Evolutionary conservation across 2,329 filamentous ascomycete species (phyloP).

Genomic region (Microascus cirrosus): DNA sequence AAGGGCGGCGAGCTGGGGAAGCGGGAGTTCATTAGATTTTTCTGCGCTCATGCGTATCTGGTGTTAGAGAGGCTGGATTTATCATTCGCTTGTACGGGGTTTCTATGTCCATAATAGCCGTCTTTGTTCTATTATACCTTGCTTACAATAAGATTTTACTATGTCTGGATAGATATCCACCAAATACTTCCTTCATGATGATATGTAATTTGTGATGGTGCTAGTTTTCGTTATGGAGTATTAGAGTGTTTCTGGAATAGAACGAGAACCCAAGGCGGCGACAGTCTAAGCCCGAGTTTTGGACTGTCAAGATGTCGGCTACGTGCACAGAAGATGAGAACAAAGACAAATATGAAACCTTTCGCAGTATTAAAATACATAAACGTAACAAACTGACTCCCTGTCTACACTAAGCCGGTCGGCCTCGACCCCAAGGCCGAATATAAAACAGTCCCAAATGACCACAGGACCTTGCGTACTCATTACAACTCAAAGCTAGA

Average conservation of each 20-base stretch:
- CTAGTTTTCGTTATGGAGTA: too few relatives aligned
- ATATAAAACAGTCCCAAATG: background rate
- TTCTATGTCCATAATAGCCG: background rate
- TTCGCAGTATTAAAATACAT: background rate
- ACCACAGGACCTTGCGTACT: background rate
- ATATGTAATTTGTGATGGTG: too few relatives aligned
- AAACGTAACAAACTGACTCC: background rate
- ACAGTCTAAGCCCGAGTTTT: background rate
- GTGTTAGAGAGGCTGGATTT: background rate
- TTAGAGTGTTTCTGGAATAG: too few relatives aligned
- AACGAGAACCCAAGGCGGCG: too few relatives aligned
- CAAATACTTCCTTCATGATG: too few relatives aligned
- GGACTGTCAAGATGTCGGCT: background rate
- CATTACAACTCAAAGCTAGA: slow-evolving; percentile 22
- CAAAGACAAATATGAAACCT: background rate
- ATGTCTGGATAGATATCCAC: background rate
- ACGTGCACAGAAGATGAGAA: background rate
- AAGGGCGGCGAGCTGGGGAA: background rate
- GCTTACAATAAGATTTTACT: background rate
- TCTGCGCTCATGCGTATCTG: background rate
- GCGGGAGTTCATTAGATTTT: background rate
- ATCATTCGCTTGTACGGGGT: background rate
- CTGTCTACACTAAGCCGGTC: background rate
- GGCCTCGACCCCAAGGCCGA: background rate
- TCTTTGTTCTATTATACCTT: background rate